A percentile compares a stretch with the other conserved stretches of the same genome.
These are phyloP conservation scores for Moesziomyces sp. DNA, from an alignment of 1,284 basidiomycete species.

Conservation along the genomic window DNA sequence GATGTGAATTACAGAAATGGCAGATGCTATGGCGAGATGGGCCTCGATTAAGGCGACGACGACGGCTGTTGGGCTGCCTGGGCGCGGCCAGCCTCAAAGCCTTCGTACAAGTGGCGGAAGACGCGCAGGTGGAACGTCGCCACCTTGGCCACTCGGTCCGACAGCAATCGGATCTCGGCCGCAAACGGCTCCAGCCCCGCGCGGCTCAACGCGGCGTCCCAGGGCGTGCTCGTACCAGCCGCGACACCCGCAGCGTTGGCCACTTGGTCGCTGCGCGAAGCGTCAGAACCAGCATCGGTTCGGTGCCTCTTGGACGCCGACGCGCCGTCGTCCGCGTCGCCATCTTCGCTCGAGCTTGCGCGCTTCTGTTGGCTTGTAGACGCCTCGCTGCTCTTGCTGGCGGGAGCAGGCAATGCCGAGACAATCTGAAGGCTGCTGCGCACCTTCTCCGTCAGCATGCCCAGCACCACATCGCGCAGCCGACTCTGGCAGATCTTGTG, in stretches of 20 bases:
- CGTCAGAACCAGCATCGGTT: background rate
- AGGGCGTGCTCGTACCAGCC: conserved; percentile 1
- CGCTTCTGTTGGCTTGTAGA: conserved; percentile 15
- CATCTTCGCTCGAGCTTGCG: conserved; percentile 5
- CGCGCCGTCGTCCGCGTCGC: background rate
- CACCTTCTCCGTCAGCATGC: conserved; percentile 44
- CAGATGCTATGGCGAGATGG: conserved; percentile 1
- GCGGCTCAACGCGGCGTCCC: conserved; percentile 38
- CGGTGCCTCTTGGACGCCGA: conserved; percentile 17
- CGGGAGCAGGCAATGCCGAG: background rate
- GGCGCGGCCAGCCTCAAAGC: conserved; percentile 23
- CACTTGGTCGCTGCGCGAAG: background rate
- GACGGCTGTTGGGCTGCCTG: conserved; percentile 1
- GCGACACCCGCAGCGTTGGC: background rate
- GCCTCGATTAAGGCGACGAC: background rate
- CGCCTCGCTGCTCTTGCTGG: background rate
- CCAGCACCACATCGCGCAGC: conserved; percentile 42
- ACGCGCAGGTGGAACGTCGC: conserved; percentile 57
- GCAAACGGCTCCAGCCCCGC: conserved; percentile 54
- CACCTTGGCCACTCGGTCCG: conserved; percentile 54
- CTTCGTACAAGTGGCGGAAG: conserved; percentile 54
- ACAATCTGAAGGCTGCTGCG: conserved; percentile 10
- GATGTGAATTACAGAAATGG: too few species aligned
- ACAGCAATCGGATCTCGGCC: conserved; percentile 52
- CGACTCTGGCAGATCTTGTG: conserved; percentile 56